A percentile compares a stretch with the other conserved stretches of the same genome.
Evolutionary conservation across 306 rosid species (phyloP).

Genomic region (Delonix regia): DNA sequence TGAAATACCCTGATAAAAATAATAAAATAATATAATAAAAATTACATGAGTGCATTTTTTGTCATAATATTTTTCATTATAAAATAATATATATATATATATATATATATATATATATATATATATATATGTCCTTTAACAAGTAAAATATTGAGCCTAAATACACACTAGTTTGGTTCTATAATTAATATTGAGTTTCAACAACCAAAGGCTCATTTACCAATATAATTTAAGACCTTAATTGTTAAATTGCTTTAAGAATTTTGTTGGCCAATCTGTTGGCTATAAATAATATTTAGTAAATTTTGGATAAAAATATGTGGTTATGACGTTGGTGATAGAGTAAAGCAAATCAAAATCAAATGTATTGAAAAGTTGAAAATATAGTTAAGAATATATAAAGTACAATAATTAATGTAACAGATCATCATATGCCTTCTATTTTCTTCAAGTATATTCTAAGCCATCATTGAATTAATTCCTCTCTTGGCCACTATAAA

Average conservation of each 20-base stretch:
- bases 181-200: conserved; percentile 4
- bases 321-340: conserved; percentile 17
- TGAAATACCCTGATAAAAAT: too few species aligned
- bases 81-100: too few species aligned
- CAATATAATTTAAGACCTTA: neutral
- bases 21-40: too few species aligned
- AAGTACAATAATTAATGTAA: conserved; percentile 13
- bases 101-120: too few species aligned
- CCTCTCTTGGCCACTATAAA: neutral
- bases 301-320: neutral
- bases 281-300: neutral
- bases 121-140: too few species aligned
- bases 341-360: conserved; percentile 17
- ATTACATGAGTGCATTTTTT: too few species aligned
- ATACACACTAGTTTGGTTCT: too few species aligned
- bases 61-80: too few species aligned
- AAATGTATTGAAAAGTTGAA: neutral
- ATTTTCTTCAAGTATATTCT: conserved; percentile 7
- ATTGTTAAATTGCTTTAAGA: neutral
- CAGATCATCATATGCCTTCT: neutral
- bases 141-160: too few species aligned
- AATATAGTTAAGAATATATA: conserved; percentile 17
- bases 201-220: too few species aligned
- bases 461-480: too few species aligned
- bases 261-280: conserved; percentile 19